phyloP scores from a whole-genome alignment of 2,329 filamentous ascomycete species.

The Knufia petricola region DNA sequence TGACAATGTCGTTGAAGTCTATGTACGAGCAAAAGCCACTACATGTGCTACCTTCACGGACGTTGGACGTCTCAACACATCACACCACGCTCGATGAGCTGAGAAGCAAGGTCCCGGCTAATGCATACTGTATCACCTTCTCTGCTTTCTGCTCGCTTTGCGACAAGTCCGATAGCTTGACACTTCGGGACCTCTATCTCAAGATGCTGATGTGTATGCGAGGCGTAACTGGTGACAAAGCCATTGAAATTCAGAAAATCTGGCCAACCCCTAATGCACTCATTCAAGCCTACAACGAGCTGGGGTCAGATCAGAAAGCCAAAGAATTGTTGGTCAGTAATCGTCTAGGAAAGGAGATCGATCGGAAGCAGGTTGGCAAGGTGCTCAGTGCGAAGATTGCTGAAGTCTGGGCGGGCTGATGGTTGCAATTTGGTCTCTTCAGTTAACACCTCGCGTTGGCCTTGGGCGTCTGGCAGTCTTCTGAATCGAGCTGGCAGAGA shows the following conservation, averaged over 20 bases:
- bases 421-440: too few species aligned
- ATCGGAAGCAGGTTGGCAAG: slow-evolving; percentile 59
- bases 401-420: slow-evolving; percentile 7
- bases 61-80: slow-evolving; percentile 50
- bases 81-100: slow-evolving; percentile 54
- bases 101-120: slow-evolving; percentile 41
- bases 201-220: slow-evolving; percentile 80
- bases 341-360: slow-evolving; percentile 46
- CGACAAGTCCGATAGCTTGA: slow-evolving; percentile 66
- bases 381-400: slow-evolving; percentile 49
- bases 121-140: slow-evolving; percentile 59
- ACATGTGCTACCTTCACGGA: slow-evolving; percentile 16
- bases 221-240: slow-evolving; percentile 67
- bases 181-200: slow-evolving; percentile 63
- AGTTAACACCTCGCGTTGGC: too few species aligned
- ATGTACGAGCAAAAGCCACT: slow-evolving; percentile 41
- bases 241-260: slow-evolving; percentile 66
- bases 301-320: slow-evolving; percentile 35
- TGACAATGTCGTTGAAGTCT: slow-evolving; percentile 59
- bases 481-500: too few species aligned
- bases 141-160: slow-evolving; percentile 60
- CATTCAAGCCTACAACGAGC: slow-evolving; percentile 56
- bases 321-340: slow-evolving; percentile 50
- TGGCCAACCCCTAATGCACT: slow-evolving; percentile 67
- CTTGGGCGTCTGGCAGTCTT: too few species aligned